phyloP scores from a whole-genome alignment of 805 yeast species.

The Saccharomycopsis fodiens region DNA sequence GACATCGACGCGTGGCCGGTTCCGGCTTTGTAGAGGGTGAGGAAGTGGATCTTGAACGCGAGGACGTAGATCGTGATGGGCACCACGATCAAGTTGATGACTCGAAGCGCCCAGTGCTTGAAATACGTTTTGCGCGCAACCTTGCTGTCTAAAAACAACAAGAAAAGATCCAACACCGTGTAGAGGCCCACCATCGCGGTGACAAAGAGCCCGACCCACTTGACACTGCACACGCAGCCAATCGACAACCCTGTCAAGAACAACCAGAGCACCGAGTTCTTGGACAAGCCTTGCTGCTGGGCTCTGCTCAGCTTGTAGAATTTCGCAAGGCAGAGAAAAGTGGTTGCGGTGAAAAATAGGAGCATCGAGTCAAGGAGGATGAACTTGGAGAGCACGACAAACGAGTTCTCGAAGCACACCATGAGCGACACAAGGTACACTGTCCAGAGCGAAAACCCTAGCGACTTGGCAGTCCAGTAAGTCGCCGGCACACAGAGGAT shows the following conservation, averaged over 20 bases:
- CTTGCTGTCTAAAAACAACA: constrained; percentile 20
- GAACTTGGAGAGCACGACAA: constrained; percentile 64
- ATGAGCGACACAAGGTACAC: constrained; percentile 54
- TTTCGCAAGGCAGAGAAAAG: constrained; percentile 52
- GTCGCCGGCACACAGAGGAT: constrained; percentile 63
- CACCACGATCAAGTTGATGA: constrained; percentile 54
- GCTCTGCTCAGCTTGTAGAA: constrained; percentile 30
- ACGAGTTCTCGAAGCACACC: constrained; percentile 62
- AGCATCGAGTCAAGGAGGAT: constrained; percentile 72
- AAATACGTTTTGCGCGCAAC: constrained; percentile 32
- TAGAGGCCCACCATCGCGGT: constrained; percentile 55
- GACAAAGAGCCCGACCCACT: constrained; percentile 77
- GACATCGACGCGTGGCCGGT: constrained; percentile 91
- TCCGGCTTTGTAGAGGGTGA: constrained; percentile 69
- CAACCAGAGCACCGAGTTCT: constrained; percentile 47
- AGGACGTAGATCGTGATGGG: constrained; percentile 65
- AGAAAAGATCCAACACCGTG: constrained; percentile 42
- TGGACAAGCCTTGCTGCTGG: constrained; percentile 34
- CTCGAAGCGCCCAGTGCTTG: constrained; percentile 68
- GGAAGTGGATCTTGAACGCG: constrained; percentile 77
- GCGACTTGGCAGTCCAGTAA: constrained; percentile 56
- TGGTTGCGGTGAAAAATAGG: constrained; percentile 65
- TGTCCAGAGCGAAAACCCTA: constrained; percentile 44
- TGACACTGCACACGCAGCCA: constrained; percentile 79
- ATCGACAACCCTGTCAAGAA: constrained; percentile 55